Base-by-base conservation (phyloP, 441 rosid genomes). In the Erodium chrysanthum region DNA sequence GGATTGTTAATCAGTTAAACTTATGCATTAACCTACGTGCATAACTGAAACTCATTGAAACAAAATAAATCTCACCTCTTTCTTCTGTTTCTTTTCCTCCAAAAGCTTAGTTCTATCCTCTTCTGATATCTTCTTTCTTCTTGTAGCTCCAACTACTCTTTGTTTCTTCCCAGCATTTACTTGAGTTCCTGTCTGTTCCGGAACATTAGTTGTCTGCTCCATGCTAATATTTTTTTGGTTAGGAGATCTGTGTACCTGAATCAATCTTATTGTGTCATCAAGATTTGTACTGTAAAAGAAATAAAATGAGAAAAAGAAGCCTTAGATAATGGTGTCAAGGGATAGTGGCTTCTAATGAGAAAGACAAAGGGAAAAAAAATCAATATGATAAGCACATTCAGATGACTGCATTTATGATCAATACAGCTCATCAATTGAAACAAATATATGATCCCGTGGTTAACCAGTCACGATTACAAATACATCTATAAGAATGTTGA, bases 1-100 rank as follows among this genome's bases (percentile, higher is more conserved):
- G 74, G 75, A 79, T 67, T 70, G 14, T 40, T 61, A 58, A 64
- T 73, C 48, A 64, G 69, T 33, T 15, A 72, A 59, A 2, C 64
- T 66, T 62, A 58, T 12, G 63, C 64, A 7, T 31, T 65, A 7
- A 71, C 58, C 42, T 27, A 71, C 35, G 73, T 48, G 70, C 9
- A 63, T 70, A 67, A 66, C 15, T 44, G 4, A 65, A 31, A 14
- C 61, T 2, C 52, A 67, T 29, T 5, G 58, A 27, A 12, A 44
- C 2, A 33, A 14, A 27, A 64, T 70, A 75, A n/a, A 17, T 75
- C 75, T 77, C 68, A 78, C 97, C 79, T 89, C 93, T 83, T 81
- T 91, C 83, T 81, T 84, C n/a, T 68, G 81, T 81, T 85, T 93
- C 74, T 86, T 88, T 78, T 88, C 96, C 81, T 90, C 96, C 81